phyloP scores from a whole-genome alignment of 192 early-diverging fungal genomes.

The Coemansia sp. region DNA sequence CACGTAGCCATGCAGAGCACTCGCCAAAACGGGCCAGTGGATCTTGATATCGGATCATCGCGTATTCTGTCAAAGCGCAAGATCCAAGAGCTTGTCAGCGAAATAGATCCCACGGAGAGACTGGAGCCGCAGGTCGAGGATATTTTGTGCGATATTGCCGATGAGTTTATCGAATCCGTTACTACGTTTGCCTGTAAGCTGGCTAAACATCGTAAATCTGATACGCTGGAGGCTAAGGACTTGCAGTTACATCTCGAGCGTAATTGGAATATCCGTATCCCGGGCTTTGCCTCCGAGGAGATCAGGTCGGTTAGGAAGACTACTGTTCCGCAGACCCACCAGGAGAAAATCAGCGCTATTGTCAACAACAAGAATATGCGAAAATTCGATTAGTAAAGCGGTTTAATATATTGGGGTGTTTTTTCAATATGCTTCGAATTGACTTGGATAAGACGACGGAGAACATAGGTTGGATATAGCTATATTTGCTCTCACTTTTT shows the following conservation, averaged over 20 bases:
- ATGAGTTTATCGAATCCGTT: slow-evolving; percentile 87
- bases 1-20: slow-evolving; percentile 55
- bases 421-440: too few relatives aligned
- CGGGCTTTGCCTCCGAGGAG: slow-evolving; percentile 83
- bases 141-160: slow-evolving; percentile 80
- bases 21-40: slow-evolving; percentile 41
- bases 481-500: too few relatives aligned
- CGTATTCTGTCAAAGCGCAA: slow-evolving; percentile 73
- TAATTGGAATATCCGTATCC: slow-evolving; percentile 90
- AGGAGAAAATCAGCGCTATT: slow-evolving; percentile 66
- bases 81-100: slow-evolving; percentile 82
- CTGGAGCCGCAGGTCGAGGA: slow-evolving; percentile 85
- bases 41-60: slow-evolving; percentile 36
- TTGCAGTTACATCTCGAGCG: slow-evolving; percentile 86
- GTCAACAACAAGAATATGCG: slow-evolving; percentile 47
- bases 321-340: slow-evolving; percentile 64
- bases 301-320: slow-evolving; percentile 75
- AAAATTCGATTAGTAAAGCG: slow-evolving; percentile 28
- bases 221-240: slow-evolving; percentile 82
- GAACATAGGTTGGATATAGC: too few relatives aligned
- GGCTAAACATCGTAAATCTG: slow-evolving; percentile 81
- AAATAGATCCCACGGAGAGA: slow-evolving; percentile 78
- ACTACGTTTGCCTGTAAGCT: slow-evolving; percentile 80
- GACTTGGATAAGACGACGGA: too few relatives aligned
- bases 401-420: too few relatives aligned